These are phyloP conservation scores for Neocatenulostroma microsporum DNA, from an alignment of 2,329 filamentous ascomycete genomes.

Conservation along the genomic window DNA sequence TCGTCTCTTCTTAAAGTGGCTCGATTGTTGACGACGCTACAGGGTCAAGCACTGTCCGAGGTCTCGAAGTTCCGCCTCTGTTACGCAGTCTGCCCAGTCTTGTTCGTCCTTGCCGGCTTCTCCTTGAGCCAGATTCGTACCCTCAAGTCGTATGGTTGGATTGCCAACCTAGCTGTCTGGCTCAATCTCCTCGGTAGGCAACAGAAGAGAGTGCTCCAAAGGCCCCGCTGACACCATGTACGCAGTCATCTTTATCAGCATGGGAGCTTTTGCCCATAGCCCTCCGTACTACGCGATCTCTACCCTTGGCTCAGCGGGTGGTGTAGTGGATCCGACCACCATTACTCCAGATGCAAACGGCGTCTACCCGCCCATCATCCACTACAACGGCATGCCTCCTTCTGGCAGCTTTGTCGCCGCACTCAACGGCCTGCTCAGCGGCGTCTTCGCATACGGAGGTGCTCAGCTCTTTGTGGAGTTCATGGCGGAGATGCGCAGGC, in stretches of 20 bases:
- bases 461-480: slow-evolving; percentile 53
- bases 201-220: too few species aligned
- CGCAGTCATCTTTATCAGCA: too few species aligned
- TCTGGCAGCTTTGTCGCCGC: slow-evolving; percentile 13
- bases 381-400: slow-evolving; percentile 11
- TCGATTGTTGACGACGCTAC: too few species aligned
- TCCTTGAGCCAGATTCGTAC: slow-evolving; percentile 50
- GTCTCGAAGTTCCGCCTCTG: slow-evolving; percentile 41
- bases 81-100: slow-evolving; percentile 46
- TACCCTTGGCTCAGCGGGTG: slow-evolving; percentile 14
- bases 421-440: slow-evolving; percentile 19
- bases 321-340: slow-evolving; percentile 28
- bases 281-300: slow-evolving; percentile 40
- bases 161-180: slow-evolving; percentile 51
- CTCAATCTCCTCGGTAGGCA: slow-evolving; percentile 47
- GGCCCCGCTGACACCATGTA: too few species aligned
- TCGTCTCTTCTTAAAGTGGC: too few species aligned
- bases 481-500: slow-evolving; percentile 47
- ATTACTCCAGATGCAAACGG: slow-evolving; percentile 20
- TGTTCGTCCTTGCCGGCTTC: slow-evolving; percentile 42
- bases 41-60: slow-evolving; percentile 49
- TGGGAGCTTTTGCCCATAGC: slow-evolving; percentile 46
- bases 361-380: slow-evolving; percentile 13
- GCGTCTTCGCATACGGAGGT: slow-evolving; percentile 42
- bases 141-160: slow-evolving; percentile 47